phyloP scores from a whole-genome alignment of 306 rosid species.

The Neltuma alba region DNA sequence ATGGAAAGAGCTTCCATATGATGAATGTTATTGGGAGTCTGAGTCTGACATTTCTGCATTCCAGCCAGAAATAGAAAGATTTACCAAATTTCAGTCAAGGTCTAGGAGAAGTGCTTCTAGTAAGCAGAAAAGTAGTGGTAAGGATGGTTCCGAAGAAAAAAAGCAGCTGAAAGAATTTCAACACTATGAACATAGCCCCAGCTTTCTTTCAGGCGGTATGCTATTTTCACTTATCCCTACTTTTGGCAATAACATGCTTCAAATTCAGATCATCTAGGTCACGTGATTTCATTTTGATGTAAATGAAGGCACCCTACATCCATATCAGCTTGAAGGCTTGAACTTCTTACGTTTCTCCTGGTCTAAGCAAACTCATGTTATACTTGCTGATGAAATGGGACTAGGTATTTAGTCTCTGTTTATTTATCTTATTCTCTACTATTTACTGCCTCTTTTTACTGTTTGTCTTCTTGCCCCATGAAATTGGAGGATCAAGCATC shows the following conservation, averaged over 20 bases:
- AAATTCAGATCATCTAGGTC: slow-evolving; percentile 32
- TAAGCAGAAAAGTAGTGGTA: slow-evolving; percentile 60
- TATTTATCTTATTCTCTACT: slow-evolving; percentile 31
- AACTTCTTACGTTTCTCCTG: slow-evolving; percentile 94
- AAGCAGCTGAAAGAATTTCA: slow-evolving; percentile 90
- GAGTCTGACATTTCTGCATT: slow-evolving; percentile 90
- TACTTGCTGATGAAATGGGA: slow-evolving; percentile 99
- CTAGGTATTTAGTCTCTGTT: slow-evolving; percentile 67
- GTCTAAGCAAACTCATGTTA: no score
- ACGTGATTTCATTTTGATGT: slow-evolving; percentile 37
- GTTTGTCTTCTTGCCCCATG: slow-evolving; percentile 5
- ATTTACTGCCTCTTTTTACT: slow-evolving; percentile 22
- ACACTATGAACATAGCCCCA: slow-evolving; percentile 81
- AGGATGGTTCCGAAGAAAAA: slow-evolving; percentile 61
- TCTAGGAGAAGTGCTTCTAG: slow-evolving; percentile 52
- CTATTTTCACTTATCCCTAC: slow-evolving; percentile 24
- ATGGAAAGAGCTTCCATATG: slow-evolving; percentile 95
- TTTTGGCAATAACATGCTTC: slow-evolving; percentile 31
- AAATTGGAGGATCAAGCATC: slow-evolving; percentile 29
- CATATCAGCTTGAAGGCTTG: slow-evolving; percentile 98
- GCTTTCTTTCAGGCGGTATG: slow-evolving; percentile 80
- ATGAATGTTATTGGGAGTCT: slow-evolving; percentile 93
- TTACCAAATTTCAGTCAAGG: slow-evolving; percentile 70
- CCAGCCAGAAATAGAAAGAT: slow-evolving; percentile 89
- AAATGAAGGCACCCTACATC: slow-evolving; percentile 80